Evolutionary conservation across 2,329 filamentous ascomycete species (phyloP).

Genomic region (Xylaria polymorpha): DNA sequence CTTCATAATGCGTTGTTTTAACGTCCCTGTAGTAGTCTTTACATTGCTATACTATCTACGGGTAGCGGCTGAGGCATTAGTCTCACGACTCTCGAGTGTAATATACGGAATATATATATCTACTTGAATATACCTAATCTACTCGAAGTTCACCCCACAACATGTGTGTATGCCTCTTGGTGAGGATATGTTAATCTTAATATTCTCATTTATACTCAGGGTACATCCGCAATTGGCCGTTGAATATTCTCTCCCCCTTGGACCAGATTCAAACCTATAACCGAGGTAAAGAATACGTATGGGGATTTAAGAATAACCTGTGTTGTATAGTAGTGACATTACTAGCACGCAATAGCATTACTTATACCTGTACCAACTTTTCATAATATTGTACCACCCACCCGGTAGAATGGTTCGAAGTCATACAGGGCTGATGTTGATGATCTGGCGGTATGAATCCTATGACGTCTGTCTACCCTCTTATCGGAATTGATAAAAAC

Average conservation of each 20-base stretch:
- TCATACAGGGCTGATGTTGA: slow-evolving; percentile 3
- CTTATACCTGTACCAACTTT: neutral
- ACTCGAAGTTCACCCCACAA: neutral
- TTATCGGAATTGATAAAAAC: slow-evolving; percentile 27
- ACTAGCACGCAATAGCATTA: neutral
- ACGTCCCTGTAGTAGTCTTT: neutral
- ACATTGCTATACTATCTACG: neutral
- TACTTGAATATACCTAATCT: neutral
- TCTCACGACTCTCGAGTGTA: neutral
- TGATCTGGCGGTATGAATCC: slow-evolving; percentile 6
- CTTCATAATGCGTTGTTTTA: neutral
- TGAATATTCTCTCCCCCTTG: neutral
- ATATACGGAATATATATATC: no score
- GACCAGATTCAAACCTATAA: neutral
- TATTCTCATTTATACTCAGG: neutral
- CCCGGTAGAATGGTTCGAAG: slow-evolving; percentile 2
- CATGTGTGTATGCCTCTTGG: neutral
- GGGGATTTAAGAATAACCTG: neutral
- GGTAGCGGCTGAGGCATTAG: no score
- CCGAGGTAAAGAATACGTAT: neutral
- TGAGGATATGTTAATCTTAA: no score
- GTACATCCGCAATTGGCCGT: neutral
- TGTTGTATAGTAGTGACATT: neutral
- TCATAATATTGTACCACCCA: slow-evolving; percentile 12
- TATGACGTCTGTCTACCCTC: slow-evolving; percentile 5